phyloP scores from a whole-genome alignment of 2,329 filamentous ascomycete species.

The Hypomyces perniciosus region DNA sequence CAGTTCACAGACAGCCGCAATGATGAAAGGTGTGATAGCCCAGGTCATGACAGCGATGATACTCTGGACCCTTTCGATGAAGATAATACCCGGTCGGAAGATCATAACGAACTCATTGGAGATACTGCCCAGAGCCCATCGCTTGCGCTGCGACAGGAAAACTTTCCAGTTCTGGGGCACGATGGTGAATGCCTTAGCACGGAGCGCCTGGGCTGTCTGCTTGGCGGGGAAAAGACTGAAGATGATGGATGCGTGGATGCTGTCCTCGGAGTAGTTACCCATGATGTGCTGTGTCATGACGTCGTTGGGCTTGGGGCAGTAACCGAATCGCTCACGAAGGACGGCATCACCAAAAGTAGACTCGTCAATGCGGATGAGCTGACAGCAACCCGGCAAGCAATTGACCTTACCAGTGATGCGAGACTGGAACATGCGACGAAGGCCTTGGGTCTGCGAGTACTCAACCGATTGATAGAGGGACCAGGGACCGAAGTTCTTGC shows the following conservation, averaged over 20 bases:
- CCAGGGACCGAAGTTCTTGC: slow-evolving; percentile 37
- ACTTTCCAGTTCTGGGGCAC: slow-evolving; percentile 40
- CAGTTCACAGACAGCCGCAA: slow-evolving; percentile 33
- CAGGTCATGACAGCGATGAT: slow-evolving; percentile 42
- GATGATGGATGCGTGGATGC: slow-evolving; percentile 44
- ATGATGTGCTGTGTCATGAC: slow-evolving; percentile 43
- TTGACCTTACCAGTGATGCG: slow-evolving; percentile 44
- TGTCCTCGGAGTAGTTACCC: slow-evolving; percentile 43
- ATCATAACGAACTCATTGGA: slow-evolving; percentile 45
- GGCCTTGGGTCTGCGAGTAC: slow-evolving; percentile 42
- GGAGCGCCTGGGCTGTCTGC: slow-evolving; percentile 40
- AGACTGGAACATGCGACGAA: slow-evolving; percentile 44
- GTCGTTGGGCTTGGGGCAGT: slow-evolving; percentile 43
- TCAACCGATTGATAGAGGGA: slow-evolving; percentile 43
- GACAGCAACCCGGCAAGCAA: slow-evolving; percentile 43
- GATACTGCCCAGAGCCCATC: slow-evolving; percentile 43
- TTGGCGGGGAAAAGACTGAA: slow-evolving; percentile 39
- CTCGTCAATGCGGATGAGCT: slow-evolving; percentile 44
- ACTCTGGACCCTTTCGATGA: slow-evolving; percentile 39
- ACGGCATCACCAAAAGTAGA: slow-evolving; percentile 42
- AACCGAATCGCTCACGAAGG: slow-evolving; percentile 41
- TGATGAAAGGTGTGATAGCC: slow-evolving; percentile 40
- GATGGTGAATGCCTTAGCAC: slow-evolving; percentile 41
- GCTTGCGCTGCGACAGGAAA: slow-evolving; percentile 43
- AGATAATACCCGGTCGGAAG: slow-evolving; percentile 35